Evolutionary conservation across 169 alveolate species (phyloP), one percentile per base, ranked within the genome.

Genomic region (Besnoitia besnoiti): DNA sequence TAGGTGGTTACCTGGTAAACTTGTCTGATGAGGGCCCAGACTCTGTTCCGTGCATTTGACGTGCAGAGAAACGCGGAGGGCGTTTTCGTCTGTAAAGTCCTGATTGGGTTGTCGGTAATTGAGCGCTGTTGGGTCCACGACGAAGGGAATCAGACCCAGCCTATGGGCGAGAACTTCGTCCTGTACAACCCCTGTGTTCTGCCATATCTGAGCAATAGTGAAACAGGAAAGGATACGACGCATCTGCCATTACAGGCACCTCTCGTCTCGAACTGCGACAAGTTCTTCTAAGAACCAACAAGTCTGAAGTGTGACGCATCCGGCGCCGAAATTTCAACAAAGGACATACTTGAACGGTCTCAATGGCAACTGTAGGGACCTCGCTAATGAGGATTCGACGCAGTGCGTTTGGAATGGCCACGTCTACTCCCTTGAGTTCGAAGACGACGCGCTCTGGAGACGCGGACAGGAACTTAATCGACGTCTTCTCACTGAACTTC

Each of bases 101-200:
- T 89, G 84, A 39, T 89, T 95, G 94, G 75, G 67, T 10, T 50
- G 51, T 19, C 95, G 96, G 87, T 92, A 98, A 59, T 97, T 97
- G 35, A 99, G 97, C 80, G 96, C 92, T 50, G 97, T 97, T 3
- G 99, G 99, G 94, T 99, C 99, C 37, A 99, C 98, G 67, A 94
- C 89, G 93, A 99, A 98, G 27, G 99, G 99, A 46, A 99, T 96
- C 49, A 99, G 96, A 5, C 99, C 99, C 92, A 99, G 95, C 84
- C 99, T 95, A 92, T 99, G 99, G 35, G 99, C 98, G 50, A 99
- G 95, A 19, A 98, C 99, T 95, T 99, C 99, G 96, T 99, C 99
- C 85, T 99, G 99, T 76, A 99, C 96, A 5, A 99, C 99, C 35
- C 94, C 94, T 0, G 98, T 97, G 82, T 97, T 97, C 89, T 97